Base-by-base conservation (phyloP, 2,329 filamentous ascomycete genomes). In the Albifimbria verrucaria region DNA sequence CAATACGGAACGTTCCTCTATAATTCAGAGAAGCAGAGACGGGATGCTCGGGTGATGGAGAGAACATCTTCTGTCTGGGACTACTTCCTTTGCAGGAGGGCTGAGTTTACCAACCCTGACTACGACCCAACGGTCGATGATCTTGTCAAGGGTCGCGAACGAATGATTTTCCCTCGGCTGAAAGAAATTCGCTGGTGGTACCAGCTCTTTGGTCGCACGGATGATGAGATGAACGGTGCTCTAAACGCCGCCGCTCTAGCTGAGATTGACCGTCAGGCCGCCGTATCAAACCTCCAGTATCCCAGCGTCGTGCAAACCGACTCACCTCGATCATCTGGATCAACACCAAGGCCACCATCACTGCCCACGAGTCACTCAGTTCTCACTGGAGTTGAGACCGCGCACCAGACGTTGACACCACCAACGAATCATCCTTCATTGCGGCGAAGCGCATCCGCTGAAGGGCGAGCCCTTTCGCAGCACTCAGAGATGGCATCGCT, bases 1-100 rank as follows among this genome's bases (percentile, higher is more conserved):
- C 94, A 99, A 68, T 99, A 97, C 58, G 94, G 94, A 45, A 97
- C 93, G 0, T 99, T 99, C 68, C 78, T 99, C 5, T 96, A 90
- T 72, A 97, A 99, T 72, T 95, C 85, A 52, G 94, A 99, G 69
- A 94, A 92, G 65, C 89, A 96, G 63, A 86, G 94, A 3, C 76
- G 83, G 17, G 88, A 94, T 43, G 81, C 83, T 21, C 79, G 77
- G 24, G 85, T 89, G 1, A 76, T 78, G 39, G 86, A 92, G 62
- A 80, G 83, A 51, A 96, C 92, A 3, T 81, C 88, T 3, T 96
- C 90, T 21, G 94, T 97, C 1, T 99, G 94, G 94, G 89, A 94
- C 60, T 97, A 97, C 68, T 97, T 99, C 70, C 75, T 97, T 7
- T 85, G 88, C 43, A 84, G 92, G 11, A 86, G 83, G 59, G 77